Percentiles rank a stretch among this genome's conserved stretches.
Conservation (phyloP, 2,329 filamentous ascomycete species). For the Epichloe elymi region DNA sequence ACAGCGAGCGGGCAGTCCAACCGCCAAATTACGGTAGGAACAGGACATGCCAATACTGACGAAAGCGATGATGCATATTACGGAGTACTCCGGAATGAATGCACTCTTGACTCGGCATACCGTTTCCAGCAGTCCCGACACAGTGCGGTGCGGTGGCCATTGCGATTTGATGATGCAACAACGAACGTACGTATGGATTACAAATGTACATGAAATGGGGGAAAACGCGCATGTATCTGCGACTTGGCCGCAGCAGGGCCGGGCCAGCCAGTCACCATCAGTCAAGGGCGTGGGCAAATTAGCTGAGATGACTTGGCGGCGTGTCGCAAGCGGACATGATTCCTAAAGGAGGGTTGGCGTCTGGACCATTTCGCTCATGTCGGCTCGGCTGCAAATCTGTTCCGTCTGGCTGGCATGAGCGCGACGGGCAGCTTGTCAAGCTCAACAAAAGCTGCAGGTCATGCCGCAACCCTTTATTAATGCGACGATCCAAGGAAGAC, state of each 20-base stretch:
- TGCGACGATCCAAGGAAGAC: neutral
- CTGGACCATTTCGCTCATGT: neutral
- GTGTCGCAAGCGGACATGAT: slow-evolving; percentile 10
- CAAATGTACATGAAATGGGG: neutral
- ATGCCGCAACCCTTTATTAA: neutral
- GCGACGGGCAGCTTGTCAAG: neutral
- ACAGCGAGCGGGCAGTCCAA: neutral
- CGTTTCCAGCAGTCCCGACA: slow-evolving; percentile 10
- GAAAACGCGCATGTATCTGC: neutral
- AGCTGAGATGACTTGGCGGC: neutral
- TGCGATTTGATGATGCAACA: slow-evolving; percentile 1
- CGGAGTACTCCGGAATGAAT: no score
- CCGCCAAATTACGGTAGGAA: neutral
- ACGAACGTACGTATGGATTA: neutral
- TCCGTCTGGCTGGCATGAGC: neutral
- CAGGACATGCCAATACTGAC: neutral
- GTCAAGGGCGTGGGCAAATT: neutral
- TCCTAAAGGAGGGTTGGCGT: slow-evolving; percentile 9
- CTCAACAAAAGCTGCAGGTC: neutral
- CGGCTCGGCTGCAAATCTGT: neutral
- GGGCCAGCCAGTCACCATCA: neutral
- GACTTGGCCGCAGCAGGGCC: neutral
- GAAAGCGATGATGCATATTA: neutral
- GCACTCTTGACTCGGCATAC: slow-evolving; percentile 7
- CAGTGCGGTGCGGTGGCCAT: neutral